A percentile compares a stretch with the other conserved stretches of the same genome.
phyloP scores from a whole-genome alignment of 257 asterid species.

The Nicotiana benthamiana region DNA sequence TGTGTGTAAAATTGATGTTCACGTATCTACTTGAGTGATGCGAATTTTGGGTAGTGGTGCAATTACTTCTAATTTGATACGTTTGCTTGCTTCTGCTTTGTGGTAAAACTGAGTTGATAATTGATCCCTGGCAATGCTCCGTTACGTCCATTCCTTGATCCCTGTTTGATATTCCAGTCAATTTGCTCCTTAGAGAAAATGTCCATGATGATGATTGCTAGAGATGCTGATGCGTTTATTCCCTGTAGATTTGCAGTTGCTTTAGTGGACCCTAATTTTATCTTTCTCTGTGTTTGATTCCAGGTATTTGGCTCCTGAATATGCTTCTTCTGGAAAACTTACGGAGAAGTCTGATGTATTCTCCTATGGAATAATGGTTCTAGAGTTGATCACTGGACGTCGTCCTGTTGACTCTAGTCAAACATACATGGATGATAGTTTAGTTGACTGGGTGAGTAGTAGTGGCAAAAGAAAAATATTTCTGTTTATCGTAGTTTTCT shows the following conservation, averaged over 20 bases:
- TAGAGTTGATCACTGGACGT: slow-evolving; percentile 91
- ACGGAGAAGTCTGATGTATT: slow-evolving; percentile 89
- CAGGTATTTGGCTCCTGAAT: slow-evolving; percentile 98
- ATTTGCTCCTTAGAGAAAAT: background rate
- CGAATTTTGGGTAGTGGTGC: slow-evolving; percentile 41
- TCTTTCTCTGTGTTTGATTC: background rate
- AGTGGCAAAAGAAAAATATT: too few relatives aligned
- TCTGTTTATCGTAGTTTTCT: background rate
- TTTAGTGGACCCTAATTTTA: background rate
- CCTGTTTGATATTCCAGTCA: background rate
- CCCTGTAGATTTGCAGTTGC: background rate
- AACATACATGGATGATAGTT: slow-evolving; percentile 67
- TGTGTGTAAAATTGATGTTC: slow-evolving; percentile 35
- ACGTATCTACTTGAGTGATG: slow-evolving; percentile 57
- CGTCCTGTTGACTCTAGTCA: slow-evolving; percentile 57
- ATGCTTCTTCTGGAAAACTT: slow-evolving; percentile 91
- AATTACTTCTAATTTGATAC: background rate
- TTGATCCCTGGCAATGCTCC: background rate
- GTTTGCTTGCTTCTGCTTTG: background rate
- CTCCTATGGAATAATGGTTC: slow-evolving; percentile 89
- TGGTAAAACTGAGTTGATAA: background rate
- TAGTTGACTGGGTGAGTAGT: slow-evolving; percentile 83
- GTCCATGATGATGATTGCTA: background rate
- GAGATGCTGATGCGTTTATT: background rate
- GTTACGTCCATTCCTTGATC: background rate